A percentile compares a stretch with the other conserved stretches of the same genome.
phyloP scores from a whole-genome alignment of 208 protist species.

The Leishmania guyanensis region DNA sequence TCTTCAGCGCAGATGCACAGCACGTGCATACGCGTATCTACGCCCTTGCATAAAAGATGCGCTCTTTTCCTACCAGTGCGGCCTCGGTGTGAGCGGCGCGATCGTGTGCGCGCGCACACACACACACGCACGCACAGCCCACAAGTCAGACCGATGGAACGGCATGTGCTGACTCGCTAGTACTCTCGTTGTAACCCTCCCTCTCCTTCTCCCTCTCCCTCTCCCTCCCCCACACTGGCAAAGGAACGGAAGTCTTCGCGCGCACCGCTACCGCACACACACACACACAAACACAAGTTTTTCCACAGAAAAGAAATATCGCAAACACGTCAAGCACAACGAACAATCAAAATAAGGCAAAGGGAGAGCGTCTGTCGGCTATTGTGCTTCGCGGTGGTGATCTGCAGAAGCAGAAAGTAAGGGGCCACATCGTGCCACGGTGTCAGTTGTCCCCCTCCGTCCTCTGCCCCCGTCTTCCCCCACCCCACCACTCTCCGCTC shows the following conservation, averaged over 20 bases:
- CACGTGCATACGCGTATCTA: neutral
- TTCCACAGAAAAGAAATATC: too few relatives aligned
- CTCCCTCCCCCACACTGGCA: neutral
- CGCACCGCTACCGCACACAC: neutral
- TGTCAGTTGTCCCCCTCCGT: neutral
- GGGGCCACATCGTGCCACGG: neutral
- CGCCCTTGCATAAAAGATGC: neutral
- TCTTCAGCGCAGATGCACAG: neutral
- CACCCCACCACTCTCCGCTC: slow-evolving; percentile 20
- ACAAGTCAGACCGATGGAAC: neutral
- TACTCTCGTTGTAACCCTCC: neutral
- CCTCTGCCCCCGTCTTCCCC: neutral
- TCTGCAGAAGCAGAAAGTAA: neutral
- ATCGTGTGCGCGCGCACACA: neutral
- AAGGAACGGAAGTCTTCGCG: neutral
- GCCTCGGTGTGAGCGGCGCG: neutral
- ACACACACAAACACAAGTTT: neutral
- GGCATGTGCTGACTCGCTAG: neutral
- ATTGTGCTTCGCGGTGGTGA: neutral
- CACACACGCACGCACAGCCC: neutral
- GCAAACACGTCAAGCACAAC: neutral
- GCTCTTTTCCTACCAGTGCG: neutral
- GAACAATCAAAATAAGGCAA: neutral
- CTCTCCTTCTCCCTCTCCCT: neutral
- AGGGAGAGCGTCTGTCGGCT: neutral